Conservation (phyloP, 2,329 filamentous ascomycete species). For the Delphinella strobiligena region DNA sequence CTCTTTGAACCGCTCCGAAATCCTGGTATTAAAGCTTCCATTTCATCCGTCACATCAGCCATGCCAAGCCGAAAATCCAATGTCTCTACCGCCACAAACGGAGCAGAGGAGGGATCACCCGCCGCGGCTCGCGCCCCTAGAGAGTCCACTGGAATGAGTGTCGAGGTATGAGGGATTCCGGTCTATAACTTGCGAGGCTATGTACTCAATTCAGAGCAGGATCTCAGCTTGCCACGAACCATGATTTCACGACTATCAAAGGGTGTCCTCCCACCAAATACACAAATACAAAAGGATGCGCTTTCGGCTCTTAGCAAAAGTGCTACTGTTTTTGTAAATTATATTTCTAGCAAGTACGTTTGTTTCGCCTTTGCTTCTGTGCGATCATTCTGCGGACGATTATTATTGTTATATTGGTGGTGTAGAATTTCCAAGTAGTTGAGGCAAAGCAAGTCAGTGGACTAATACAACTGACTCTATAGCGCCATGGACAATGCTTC, state of each 20-base stretch:
- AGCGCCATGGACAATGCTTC: slow-evolving; percentile 64
- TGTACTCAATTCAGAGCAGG: no score
- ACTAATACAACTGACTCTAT: slow-evolving; percentile 6
- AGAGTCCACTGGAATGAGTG: slow-evolving; percentile 21
- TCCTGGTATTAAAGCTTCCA: no score
- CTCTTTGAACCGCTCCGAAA: no score
- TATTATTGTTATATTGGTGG: not conserved
- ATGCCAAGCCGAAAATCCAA: slow-evolving; percentile 40
- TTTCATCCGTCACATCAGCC: slow-evolving; percentile 3
- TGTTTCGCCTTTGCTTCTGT: not conserved
- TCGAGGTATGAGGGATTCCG: slow-evolving; percentile 26
- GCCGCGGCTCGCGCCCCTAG: slow-evolving; percentile 17
- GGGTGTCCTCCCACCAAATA: slow-evolving; percentile 67
- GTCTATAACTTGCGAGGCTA: not conserved
- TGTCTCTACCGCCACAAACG: slow-evolving; percentile 26
- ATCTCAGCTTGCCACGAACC: slow-evolving; percentile 66
- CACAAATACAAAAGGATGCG: slow-evolving; percentile 73
- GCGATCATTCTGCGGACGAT: not conserved
- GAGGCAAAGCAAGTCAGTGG: no score
- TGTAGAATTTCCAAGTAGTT: not conserved
- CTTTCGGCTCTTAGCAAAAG: slow-evolving; percentile 69
- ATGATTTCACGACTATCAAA: slow-evolving; percentile 72
- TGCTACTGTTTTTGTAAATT: slow-evolving; percentile 73
- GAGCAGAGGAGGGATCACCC: slow-evolving; percentile 22
- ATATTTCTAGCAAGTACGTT: slow-evolving; percentile 61